These are phyloP conservation scores for Sclerospora graminicola DNA, from an alignment of 352 stramenopile genomes.

Conservation along the genomic window DNA sequence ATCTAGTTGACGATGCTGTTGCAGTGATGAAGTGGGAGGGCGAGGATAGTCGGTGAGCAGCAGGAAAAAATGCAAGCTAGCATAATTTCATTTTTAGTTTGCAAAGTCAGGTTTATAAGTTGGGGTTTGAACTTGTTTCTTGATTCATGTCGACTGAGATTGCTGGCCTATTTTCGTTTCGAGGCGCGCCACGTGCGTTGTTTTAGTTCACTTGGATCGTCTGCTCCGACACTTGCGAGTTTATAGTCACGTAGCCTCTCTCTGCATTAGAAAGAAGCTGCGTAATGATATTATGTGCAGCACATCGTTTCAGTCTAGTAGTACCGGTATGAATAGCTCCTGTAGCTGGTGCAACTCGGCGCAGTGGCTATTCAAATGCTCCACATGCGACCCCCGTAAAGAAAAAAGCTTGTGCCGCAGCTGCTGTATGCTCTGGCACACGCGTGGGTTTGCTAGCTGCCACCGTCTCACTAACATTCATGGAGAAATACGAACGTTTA, in stretches of 20 bases:
- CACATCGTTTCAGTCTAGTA: not conserved
- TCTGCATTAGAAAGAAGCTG: no score
- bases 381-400: conserved; percentile 25
- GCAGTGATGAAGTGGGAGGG: conserved; percentile 2
- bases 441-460: conserved; percentile 21
- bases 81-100: conserved; percentile 26
- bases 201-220: no score
- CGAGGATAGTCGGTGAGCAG: conserved; percentile 18
- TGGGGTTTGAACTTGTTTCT: not conserved
- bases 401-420: conserved; percentile 20
- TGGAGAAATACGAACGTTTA: conserved; percentile 16
- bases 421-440: conserved; percentile 30
- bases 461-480: conserved; percentile 20
- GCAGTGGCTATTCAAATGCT: conserved; percentile 23
- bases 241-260: no score
- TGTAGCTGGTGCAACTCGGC: conserved; percentile 30
- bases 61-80: conserved; percentile 25
- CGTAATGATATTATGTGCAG: not conserved
- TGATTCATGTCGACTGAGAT: not conserved
- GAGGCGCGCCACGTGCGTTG: no score
- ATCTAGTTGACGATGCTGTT: conserved; percentile 1
- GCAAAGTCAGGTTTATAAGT: not conserved
- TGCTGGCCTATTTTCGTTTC: no score
- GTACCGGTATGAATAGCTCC: conserved; percentile 1
- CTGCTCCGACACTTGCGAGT: no score